Conservation (phyloP, 208 protist species). For the Wallacemonas sp. region DNA sequence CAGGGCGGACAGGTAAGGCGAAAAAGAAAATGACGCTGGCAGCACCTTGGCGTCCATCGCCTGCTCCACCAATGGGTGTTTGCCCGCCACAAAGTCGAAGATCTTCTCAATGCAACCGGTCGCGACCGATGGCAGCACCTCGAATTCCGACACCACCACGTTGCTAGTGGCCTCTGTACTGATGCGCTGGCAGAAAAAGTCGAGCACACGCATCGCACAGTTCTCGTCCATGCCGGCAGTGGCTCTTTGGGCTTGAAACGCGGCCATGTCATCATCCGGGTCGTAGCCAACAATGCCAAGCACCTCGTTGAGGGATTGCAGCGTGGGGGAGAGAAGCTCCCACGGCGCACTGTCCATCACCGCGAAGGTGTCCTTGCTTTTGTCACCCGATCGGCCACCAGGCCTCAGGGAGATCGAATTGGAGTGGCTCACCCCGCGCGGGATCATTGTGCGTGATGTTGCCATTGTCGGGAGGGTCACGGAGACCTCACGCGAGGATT, state of each 20-base stretch:
- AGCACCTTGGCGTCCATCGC: constrained; percentile 44
- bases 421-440: neutral
- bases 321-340: constrained; percentile 55
- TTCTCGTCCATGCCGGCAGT: constrained; percentile 19
- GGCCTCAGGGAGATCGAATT: neutral
- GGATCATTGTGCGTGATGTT: constrained; percentile 15
- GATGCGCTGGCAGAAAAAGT: constrained; percentile 66
- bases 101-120: constrained; percentile 69
- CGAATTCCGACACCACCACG: constrained; percentile 76
- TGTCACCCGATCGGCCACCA: neutral
- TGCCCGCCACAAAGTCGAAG: constrained; percentile 68
- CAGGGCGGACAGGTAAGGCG: constrained; percentile 73
- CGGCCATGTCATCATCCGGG: constrained; percentile 32
- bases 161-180: constrained; percentile 55
- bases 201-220: constrained; percentile 67
- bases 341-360: constrained; percentile 49
- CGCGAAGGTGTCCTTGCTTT: constrained; percentile 19
- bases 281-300: constrained; percentile 69
- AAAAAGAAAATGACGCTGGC: constrained; percentile 43
- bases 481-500: constrained; percentile 2
- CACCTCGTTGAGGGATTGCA: constrained; percentile 73
- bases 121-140: constrained; percentile 72
- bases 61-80: constrained; percentile 57
- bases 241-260: neutral
- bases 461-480: constrained; percentile 13